phyloP scores from a whole-genome alignment of 805 yeast genomes.

The Ascoidea rubescens region DNA sequence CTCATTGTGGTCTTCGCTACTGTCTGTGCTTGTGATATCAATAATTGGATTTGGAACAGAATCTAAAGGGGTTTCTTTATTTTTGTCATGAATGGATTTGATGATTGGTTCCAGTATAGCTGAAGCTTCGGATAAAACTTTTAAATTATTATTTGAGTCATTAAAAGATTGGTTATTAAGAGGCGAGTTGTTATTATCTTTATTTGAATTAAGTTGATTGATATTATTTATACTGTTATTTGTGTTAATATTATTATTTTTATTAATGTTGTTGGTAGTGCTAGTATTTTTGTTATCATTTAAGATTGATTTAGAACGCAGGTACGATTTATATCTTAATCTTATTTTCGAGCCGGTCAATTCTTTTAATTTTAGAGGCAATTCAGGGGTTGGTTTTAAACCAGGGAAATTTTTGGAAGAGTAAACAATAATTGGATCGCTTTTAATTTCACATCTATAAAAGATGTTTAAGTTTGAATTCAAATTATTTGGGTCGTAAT shows the following conservation, averaged over 20 bases:
- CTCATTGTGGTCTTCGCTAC: background rate
- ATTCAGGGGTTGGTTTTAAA: constrained; percentile 3
- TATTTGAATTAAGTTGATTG: background rate
- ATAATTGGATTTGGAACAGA: constrained; percentile 4
- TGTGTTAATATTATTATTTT: background rate
- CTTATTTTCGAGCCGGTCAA: constrained; percentile 6
- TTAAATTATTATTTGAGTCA: constrained; percentile 4
- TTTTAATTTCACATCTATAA: constrained; percentile 4
- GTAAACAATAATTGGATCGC: constrained; percentile 3
- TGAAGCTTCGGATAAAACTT: constrained; percentile 6
- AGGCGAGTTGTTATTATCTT: background rate
- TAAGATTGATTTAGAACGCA: background rate
- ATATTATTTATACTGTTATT: background rate
- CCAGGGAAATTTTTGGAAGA: constrained; percentile 8
- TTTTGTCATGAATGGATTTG: constrained; percentile 4
- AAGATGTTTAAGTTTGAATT: background rate
- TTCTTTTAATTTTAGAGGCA: constrained; percentile 4
- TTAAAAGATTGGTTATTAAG: background rate
- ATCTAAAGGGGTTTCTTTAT: constrained; percentile 13
- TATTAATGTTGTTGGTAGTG: background rate
- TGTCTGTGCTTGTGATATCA: background rate
- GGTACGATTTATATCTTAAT: constrained; percentile 2
- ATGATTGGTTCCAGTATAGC: background rate
- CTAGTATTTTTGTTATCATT: background rate
- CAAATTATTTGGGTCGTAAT: background rate